These are phyloP conservation scores for Papiliotrema terrestris DNA, from an alignment of 1,284 basidiomycete genomes.

Conservation along the genomic window DNA sequence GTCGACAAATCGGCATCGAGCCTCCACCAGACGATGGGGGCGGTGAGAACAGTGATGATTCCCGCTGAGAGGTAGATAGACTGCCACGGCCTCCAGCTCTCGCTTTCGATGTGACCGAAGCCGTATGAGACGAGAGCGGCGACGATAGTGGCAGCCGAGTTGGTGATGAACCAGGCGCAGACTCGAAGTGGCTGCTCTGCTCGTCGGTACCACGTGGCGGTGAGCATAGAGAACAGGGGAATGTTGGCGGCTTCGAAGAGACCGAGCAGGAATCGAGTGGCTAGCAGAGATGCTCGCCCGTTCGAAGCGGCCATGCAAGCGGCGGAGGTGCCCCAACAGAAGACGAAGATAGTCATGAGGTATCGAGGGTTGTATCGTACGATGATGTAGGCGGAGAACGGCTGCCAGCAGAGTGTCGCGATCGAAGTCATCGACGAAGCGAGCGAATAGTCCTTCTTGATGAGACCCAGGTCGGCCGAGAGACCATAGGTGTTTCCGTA, in stretches of 20 bases:
- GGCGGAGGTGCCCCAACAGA: slow-evolving; percentile 25
- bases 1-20: slow-evolving; percentile 41
- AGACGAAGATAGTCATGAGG: slow-evolving; percentile 27
- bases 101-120: slow-evolving; percentile 6
- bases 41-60: slow-evolving; percentile 43
- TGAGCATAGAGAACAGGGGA: slow-evolving; percentile 26
- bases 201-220: slow-evolving; percentile 34
- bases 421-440: slow-evolving; percentile 17
- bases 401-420: slow-evolving; percentile 23
- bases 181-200: slow-evolving; percentile 37
- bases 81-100: slow-evolving; percentile 14
- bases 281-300: slow-evolving; percentile 16
- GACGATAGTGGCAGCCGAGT: slow-evolving; percentile 25
- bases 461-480: slow-evolving; percentile 13
- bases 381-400: slow-evolving; percentile 29
- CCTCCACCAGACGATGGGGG: slow-evolving; percentile 30
- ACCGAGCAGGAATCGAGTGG: slow-evolving; percentile 33
- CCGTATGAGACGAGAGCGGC: slow-evolving; percentile 29
- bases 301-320: slow-evolving; percentile 12
- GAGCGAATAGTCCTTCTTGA: slow-evolving; percentile 18
- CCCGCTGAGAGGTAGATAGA: slow-evolving; percentile 46
- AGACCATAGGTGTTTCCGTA: slow-evolving; percentile 27
- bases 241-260: slow-evolving; percentile 38
- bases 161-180: slow-evolving; percentile 39
- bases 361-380: slow-evolving; percentile 25